phyloP scores from a whole-genome alignment of 805 yeast species.

The Lachancea sp. region DNA sequence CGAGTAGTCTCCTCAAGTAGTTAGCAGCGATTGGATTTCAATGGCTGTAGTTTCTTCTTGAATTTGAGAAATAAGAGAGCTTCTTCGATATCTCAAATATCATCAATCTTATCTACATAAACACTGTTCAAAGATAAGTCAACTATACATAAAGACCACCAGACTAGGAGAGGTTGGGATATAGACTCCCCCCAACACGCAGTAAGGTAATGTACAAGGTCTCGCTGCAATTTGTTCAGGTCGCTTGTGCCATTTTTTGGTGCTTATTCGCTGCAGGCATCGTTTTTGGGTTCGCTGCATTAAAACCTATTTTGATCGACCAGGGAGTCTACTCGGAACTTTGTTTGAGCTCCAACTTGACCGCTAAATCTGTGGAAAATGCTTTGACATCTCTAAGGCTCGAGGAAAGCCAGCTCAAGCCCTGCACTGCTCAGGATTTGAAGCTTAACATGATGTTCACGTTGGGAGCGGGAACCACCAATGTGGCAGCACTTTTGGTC shows the following conservation, averaged over 20 bases:
- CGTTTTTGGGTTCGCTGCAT: slow-evolving; percentile 91
- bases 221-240: slow-evolving; percentile 37
- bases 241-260: slow-evolving; percentile 73
- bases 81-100: not conserved
- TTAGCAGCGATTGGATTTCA: too few relatives aligned
- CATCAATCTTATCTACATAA: not conserved
- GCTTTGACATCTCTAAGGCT: not conserved
- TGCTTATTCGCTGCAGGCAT: slow-evolving; percentile 91
- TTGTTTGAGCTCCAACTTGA: slow-evolving; percentile 40
- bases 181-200: not conserved
- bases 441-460: slow-evolving; percentile 79
- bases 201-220: slow-evolving; percentile 2
- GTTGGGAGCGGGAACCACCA: slow-evolving; percentile 79
- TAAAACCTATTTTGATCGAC: slow-evolving; percentile 70
- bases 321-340: slow-evolving; percentile 69
- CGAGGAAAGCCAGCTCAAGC: slow-evolving; percentile 11
- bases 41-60: too few relatives aligned
- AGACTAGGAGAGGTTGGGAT: not conserved
- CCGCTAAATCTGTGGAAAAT: not conserved
- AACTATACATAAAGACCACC: not conserved
- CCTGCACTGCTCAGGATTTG: slow-evolving; percentile 75
- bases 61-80: not conserved
- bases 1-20: too few relatives aligned
- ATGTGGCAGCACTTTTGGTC: slow-evolving; percentile 73
- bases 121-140: not conserved